phyloP scores from a whole-genome alignment of 768 basidiomycete species.

The Rossbeevera mucosa region DNA sequence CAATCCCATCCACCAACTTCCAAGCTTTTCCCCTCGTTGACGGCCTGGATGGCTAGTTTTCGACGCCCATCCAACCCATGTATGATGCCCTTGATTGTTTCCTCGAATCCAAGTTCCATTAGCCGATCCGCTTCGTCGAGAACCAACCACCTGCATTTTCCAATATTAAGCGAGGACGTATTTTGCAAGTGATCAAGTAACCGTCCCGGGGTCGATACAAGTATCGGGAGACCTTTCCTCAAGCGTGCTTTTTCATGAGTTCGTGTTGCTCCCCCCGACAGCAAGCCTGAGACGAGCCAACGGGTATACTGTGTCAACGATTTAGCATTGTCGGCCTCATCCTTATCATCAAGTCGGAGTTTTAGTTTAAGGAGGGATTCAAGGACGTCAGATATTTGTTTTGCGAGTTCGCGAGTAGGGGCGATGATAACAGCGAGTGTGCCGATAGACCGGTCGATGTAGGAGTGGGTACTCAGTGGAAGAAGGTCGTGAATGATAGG shows the following conservation, averaged over 20 bases:
- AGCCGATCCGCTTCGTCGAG: slow-evolving; percentile 96
- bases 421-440: slow-evolving; percentile 93
- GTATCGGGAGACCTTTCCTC: slow-evolving; percentile 90
- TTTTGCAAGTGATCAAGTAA: slow-evolving; percentile 96
- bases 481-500: slow-evolving; percentile 95
- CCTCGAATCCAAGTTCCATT: slow-evolving; percentile 98
- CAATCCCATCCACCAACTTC: slow-evolving; percentile 88
- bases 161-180: slow-evolving; percentile 87
- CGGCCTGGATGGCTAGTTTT: slow-evolving; percentile 64
- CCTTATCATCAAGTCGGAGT: slow-evolving; percentile 53
- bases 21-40: slow-evolving; percentile 57
- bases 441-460: slow-evolving; percentile 91
- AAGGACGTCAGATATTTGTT: slow-evolving; percentile 95
- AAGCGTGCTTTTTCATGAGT: slow-evolving; percentile 94
- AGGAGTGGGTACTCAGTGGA: slow-evolving; percentile 82
- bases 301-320: slow-evolving; percentile 56
- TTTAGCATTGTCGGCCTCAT: slow-evolving; percentile 49
- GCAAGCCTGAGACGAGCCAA: slow-evolving; percentile 89
- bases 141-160: slow-evolving; percentile 92
- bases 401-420: slow-evolving; percentile 92
- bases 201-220: slow-evolving; percentile 93
- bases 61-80: slow-evolving; percentile 80
- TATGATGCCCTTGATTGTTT: slow-evolving; percentile 87
- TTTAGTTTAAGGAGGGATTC: slow-evolving; percentile 76
- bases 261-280: slow-evolving; percentile 91